Base-by-base conservation (phyloP, 805 yeast species). In the Lachancea meyersii region DNA sequence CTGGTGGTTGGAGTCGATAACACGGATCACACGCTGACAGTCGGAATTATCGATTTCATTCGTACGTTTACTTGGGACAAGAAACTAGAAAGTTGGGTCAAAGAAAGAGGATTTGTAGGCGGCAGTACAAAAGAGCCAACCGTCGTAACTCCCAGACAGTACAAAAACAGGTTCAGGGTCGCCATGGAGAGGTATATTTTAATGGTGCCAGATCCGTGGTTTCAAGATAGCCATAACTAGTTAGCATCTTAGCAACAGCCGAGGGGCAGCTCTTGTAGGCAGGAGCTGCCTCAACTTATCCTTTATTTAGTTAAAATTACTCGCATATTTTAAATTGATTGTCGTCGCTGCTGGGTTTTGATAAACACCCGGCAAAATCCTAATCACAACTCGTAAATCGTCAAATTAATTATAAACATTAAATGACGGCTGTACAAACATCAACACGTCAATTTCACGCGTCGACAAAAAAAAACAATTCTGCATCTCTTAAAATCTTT, bases 31-130 rank as follows among this genome's bases (percentile, higher is more conserved):
- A 81, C 81, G 42, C 69, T 93, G 28, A 87, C 88, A 16, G 96
- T 89, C 11, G 99, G 99, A 3, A 89, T 93, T 31, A 89, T 93
- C 47, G 84, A 93, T 62, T 93, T 94, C 70, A 80, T 93, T 34
- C 67, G 99, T 46, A 88, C 98, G 0, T 93, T 91, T 55, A 93
- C 99, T 0, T 93, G 99, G 99, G 99, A 93, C 57, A 93, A 93
- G 64, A 93, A 89, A 63, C 77, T 93, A 21, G 99, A 93, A 61
- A 88, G 95, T 60, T 93, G 98, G 98, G 98, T 93, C 28, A 93
- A 93, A 60, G 98, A 95, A 44, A 84, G 86, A 54, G 89, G 91
- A 1, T 69, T 93, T 28, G 95, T 91, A 33, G 88, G 88, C 4
- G 80, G 85, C 1, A 83, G 83, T 40, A 86, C 87, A 1, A 91